Evolutionary conservation across 192 early-diverging fungal genomes (phyloP), one percentile per base, ranked within the genome.

Genomic region (Coemansia sp.): DNA sequence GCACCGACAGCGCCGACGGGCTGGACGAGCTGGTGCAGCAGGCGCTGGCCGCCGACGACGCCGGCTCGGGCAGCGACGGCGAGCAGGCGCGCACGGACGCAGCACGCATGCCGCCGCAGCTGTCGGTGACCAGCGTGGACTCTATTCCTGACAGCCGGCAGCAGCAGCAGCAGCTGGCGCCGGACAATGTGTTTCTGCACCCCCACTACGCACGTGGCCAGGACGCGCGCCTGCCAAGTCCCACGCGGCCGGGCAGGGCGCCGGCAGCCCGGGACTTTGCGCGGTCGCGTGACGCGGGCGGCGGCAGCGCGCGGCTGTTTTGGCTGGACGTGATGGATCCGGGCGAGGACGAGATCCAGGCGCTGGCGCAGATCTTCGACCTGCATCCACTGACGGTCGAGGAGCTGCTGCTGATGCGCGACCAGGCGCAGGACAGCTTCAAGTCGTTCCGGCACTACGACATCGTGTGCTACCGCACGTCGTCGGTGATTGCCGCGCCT

Each of bases 301-400:
- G 79, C 60, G 29, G 71, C 49, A n/a, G 56, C 68, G 23, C 67
- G 68, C 22, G 72, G 42, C 38, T 87, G 53, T 76, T 81, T 58
- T 89, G 87, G 87, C 52, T 89, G n/a, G 85, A 89, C 69, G 72
- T 85, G 14, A 61, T 81, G 27, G 64, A 79, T 17, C 85, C 85
- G 2, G 83, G 79, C 0, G 79, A 84, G 19, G 67, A 66, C 39
- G 86, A 90, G 53, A 84, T 87, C 53, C 49, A 58, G 5, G 79
- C 79, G 32, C 50, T 87, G 38, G 76, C 44, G 25, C 57, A 84
- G 71, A 75, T 91, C 15, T 93, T 94, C 49, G 82, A 77, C 20
- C 85, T 97, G 21, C 94, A 97, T 65, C 90, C 92, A 26, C 68
- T 97, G 35, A 94, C 94, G 2, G 80, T 79, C 34, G 93, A 97